Base-by-base conservation (phyloP, 1,284 basidiomycete genomes). In the Leccinum fuscescens region DNA sequence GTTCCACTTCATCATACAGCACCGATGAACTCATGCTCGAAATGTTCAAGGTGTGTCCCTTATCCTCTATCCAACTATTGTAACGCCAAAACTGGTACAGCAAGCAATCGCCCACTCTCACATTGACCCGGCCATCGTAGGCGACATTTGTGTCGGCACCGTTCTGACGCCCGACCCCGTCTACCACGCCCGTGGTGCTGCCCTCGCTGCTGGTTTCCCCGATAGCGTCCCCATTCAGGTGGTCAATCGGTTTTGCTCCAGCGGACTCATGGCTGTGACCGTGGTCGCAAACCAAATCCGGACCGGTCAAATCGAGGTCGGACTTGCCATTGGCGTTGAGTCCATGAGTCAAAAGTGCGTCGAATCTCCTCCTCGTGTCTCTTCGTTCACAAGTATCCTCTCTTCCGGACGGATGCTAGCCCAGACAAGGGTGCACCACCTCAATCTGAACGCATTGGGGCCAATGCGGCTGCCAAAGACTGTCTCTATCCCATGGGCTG, bases 301-400 rank as follows among this genome's bases (percentile, higher is more conserved):
- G 29, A 81, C 82, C 9, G 91, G 92, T 29, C 90, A 96, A 71
- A 94, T 94, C 62, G 86, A 94, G 58, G 80, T 94, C 64, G 94
- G 93, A 3, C 80, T 96, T 7, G 93, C 93, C 2, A 76, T 93
- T 37, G 94, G 94, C 9, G 82, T 91, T 17, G 93, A 96, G 75
- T 88, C 85, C 76, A 94, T 96, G 93, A 85, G 86, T 22, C 76
- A 83, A 67, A 88, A 89, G 88, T 90, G 72, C 57, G 81, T 72
- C 12, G 5, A 27, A 12, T 7, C 22, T 20, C 17, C 27, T 31
- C 17, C 6, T 20, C 9, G 15, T 7, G 17, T 17, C 37, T 8
- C 2, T 9, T 48, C 17, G 7, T 51, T 60, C 15, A 63, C 27
- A 15, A 31, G 20, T 33, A 22, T 27, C n/a, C 15, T 9, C 49